Evolutionary conservation across 345 rosid genomes (phyloP).

Genomic region (Eucalyptus marginata): DNA sequence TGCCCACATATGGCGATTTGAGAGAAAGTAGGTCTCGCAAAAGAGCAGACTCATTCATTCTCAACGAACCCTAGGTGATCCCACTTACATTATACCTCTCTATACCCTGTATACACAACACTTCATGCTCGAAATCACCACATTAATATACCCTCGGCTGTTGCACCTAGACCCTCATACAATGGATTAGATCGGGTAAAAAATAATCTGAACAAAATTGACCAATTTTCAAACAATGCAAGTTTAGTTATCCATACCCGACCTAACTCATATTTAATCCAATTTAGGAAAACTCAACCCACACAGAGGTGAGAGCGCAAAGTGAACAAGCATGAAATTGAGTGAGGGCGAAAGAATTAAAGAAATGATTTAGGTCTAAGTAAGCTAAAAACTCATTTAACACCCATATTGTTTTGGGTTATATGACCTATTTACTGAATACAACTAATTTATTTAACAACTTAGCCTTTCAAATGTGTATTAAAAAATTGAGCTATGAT

Average conservation of each 20-base stretch:
- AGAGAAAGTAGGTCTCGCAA: not conserved
- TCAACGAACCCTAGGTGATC: not conserved
- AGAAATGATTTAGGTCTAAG: not conserved
- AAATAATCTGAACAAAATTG: too few species aligned
- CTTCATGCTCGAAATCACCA: not conserved
- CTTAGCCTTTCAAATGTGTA: too few species aligned
- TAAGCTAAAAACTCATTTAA: too few species aligned
- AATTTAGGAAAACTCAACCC: too few species aligned
- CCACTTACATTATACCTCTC: not conserved
- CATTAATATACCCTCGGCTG: not conserved
- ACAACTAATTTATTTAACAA: not conserved
- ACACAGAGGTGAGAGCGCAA: not conserved
- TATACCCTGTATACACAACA: not conserved
- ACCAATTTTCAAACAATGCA: too few species aligned
- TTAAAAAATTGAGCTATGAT: not conserved
- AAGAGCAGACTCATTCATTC: not conserved
- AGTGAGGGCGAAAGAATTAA: not conserved
- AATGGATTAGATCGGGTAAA: not conserved
- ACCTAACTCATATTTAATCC: not conserved
- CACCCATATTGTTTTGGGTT: too few species aligned
- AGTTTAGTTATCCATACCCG: accelerated
- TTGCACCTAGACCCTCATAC: not conserved
- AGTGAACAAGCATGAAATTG: accelerated
- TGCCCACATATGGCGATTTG: not conserved
- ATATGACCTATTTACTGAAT: too few species aligned